A percentile compares a stretch with the other conserved stretches of the same genome.
Evolutionary conservation across 345 rosid species (phyloP).

Genomic region (Gossypium mustelinum): DNA sequence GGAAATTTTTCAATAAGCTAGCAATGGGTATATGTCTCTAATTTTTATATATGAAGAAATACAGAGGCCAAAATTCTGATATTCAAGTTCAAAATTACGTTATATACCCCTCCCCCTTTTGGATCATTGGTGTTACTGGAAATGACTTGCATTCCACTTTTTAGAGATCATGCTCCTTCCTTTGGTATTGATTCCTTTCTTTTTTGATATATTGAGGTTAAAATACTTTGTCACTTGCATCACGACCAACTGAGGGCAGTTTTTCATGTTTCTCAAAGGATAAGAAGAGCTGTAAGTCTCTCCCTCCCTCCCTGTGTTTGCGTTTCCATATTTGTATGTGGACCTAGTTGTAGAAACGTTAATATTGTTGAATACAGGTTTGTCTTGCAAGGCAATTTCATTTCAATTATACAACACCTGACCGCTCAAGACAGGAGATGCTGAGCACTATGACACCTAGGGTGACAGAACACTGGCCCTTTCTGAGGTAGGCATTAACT

Average conservation of each 20-base stretch:
- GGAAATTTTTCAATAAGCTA: background rate
- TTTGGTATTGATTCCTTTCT: slow-evolving; percentile 3
- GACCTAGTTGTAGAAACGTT: no score
- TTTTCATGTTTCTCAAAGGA: slow-evolving; percentile 79
- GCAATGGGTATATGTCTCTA: background rate
- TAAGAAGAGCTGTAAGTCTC: slow-evolving; percentile 72
- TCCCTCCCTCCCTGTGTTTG: background rate
- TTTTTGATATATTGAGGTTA: slow-evolving; percentile 47
- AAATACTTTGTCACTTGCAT: slow-evolving; percentile 82
- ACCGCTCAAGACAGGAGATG: slow-evolving; percentile 89
- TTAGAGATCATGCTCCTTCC: background rate
- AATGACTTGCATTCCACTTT: background rate
- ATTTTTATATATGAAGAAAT: no score
- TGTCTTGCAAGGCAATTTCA: slow-evolving; percentile 60
- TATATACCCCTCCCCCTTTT: background rate
- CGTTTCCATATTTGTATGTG: no score
- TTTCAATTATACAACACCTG: slow-evolving; percentile 91
- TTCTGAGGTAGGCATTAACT: slow-evolving; percentile 42
- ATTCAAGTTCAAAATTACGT: no score
- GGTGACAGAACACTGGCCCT: slow-evolving; percentile 85
- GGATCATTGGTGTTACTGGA: background rate
- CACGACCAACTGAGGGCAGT: slow-evolving; percentile 90
- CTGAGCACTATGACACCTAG: slow-evolving; percentile 64
- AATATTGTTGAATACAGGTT: background rate
- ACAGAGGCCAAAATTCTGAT: background rate